These are phyloP conservation scores for Clathrus columnatus DNA, from an alignment of 768 basidiomycete genomes.

Conservation along the genomic window DNA sequence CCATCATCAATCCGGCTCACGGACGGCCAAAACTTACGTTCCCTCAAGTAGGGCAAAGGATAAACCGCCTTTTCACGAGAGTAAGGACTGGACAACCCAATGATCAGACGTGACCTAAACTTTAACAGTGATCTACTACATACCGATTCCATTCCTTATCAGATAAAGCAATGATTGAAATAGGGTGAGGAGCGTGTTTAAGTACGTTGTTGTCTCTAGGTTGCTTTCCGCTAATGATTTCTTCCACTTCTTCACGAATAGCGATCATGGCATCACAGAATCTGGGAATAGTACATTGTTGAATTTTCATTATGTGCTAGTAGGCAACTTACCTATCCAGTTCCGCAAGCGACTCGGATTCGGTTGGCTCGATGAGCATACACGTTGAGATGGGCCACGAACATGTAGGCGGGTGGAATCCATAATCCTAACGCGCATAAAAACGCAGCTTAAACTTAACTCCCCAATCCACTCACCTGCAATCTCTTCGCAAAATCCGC, in stretches of 20 bases:
- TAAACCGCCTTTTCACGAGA: constrained; percentile 86
- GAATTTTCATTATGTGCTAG: not conserved
- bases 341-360: constrained; percentile 90
- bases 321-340: constrained; percentile 57
- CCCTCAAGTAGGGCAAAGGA: constrained; percentile 71
- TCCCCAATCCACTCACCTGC: constrained; percentile 43
- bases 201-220: constrained; percentile 87
- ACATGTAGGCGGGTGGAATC: constrained; percentile 95
- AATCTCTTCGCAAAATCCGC: constrained; percentile 94
- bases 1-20: constrained; percentile 91
- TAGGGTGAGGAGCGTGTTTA: constrained; percentile 90
- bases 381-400: constrained; percentile 97
- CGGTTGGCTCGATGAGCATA: constrained; percentile 97
- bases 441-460: not conserved
- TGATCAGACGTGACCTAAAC: not conserved
- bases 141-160: constrained; percentile 84
- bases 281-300: constrained; percentile 27
- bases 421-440: constrained; percentile 65
- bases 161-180: constrained; percentile 59
- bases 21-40: constrained; percentile 96
- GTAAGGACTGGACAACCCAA: constrained; percentile 54
- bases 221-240: constrained; percentile 79
- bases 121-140: constrained; percentile 14
- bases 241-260: constrained; percentile 86
- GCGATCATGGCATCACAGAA: constrained; percentile 99